Base-by-base conservation (phyloP, 108 stramenopile genomes). In the Cylindrotheca fusiformis region DNA sequence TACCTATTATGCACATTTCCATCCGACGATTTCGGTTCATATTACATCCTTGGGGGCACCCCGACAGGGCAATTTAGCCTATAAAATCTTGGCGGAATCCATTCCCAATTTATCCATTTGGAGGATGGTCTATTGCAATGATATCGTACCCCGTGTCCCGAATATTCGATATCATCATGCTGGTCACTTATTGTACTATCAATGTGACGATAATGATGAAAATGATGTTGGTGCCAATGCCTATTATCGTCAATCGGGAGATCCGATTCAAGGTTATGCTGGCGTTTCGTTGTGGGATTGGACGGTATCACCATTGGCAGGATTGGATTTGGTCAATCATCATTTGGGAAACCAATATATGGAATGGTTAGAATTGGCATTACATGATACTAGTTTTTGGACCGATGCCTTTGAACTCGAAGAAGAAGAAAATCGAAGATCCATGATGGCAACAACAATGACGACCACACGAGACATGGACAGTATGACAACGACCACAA, bases 1-100 rank as follows among this genome's bases (percentile, higher is more conserved):
- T 3, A 52, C 63, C 63, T 63, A 63, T 29, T 63, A 29, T 63
- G 63, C 63, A 14, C 52, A 3, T 4, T 22, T 23, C 2, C 50
- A 63, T 52, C 63, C 63, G 1, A 18, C 14, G 29, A 52, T 52
- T 3, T 1, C 2, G 1, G 30, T 29, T 4, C 49, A 52, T 19
- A 22, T 63, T 51, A 51, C 29, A 2, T 50, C 63, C 2, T 32
- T 52, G 32, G 50, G 63, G 19, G 44, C 36, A 14, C 63, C 63
- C 21, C 26, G 63, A 5, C 32, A 31, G 23, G 63, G 63, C 8
- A 63, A 63, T 32, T 18, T 26, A n/a, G 63, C 27, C 14, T 63
- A 32, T 23, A 52, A 51, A n/a, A 2, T 33, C 2, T 33, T 63
- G 25, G 4, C 27, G 2, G 63, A 52, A 32, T 52, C 26, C 10